phyloP scores from a whole-genome alignment of 768 basidiomycete species.

The Clitopilus hobsonii region DNA sequence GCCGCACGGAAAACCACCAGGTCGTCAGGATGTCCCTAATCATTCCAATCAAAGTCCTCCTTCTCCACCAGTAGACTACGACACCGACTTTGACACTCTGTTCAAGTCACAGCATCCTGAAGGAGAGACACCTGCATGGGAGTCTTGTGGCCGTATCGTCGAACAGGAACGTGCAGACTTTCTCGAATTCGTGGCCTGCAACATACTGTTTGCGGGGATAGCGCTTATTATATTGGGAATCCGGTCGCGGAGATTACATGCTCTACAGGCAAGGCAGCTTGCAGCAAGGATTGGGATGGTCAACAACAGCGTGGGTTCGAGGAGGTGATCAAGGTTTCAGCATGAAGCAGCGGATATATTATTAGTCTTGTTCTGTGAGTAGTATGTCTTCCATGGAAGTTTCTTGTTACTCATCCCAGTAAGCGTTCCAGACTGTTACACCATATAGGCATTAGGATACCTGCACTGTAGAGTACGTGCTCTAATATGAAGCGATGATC shows the following conservation, averaged over 20 bases:
- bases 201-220: constrained; percentile 63
- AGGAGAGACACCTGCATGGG: constrained; percentile 81
- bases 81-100: neutral
- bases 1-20: constrained; percentile 10
- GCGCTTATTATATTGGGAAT: constrained; percentile 64
- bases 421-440: neutral
- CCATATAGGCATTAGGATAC: neutral
- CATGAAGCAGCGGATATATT: neutral
- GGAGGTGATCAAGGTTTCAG: neutral
- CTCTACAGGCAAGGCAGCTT: constrained; percentile 73
- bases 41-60: constrained; percentile 10
- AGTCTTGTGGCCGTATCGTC: constrained; percentile 86
- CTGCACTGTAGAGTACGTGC: neutral
- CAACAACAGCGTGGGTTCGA: constrained; percentile 24
- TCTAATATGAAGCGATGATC: neutral
- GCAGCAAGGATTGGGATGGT: constrained; percentile 82
- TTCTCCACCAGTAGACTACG: neutral
- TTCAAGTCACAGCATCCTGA: constrained; percentile 16
- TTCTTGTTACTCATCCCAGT: neutral
- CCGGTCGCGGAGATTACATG: constrained; percentile 63
- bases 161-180: constrained; percentile 79
- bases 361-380: neutral
- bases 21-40: constrained; percentile 7
- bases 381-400: neutral
- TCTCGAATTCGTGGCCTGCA: constrained; percentile 87